Evolutionary conservation across 2,329 filamentous ascomycete species (phyloP).

Genomic region (Setomelanomma holmii): DNA sequence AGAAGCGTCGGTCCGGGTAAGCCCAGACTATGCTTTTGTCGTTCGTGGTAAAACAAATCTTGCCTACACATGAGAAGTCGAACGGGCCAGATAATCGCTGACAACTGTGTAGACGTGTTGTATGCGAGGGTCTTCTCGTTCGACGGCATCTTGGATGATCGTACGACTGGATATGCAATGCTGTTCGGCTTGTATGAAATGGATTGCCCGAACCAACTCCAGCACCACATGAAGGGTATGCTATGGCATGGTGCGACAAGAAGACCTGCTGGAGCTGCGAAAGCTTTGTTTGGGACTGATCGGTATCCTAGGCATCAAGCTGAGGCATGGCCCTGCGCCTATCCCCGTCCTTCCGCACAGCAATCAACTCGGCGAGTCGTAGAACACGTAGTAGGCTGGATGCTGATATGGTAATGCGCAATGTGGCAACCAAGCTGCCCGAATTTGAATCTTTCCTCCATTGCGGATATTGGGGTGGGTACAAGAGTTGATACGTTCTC

Average conservation of each 20-base stretch:
- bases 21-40: slow-evolving; percentile 6
- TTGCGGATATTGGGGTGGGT: too few relatives aligned
- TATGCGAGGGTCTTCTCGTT: slow-evolving; percentile 10
- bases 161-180: slow-evolving; percentile 8
- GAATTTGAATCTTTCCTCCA: too few relatives aligned
- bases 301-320: slow-evolving; percentile 4
- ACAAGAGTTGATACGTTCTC: too few relatives aligned
- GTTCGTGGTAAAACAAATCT: neutral
- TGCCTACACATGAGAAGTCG: neutral
- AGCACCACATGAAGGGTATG: slow-evolving; percentile 14
- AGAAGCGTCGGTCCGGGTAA: slow-evolving; percentile 5
- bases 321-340: neutral
- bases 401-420: too few relatives aligned
- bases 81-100: neutral
- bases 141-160: slow-evolving; percentile 7
- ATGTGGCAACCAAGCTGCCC: too few relatives aligned
- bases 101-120: slow-evolving; percentile 4
- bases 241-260: slow-evolving; percentile 9
- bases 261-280: slow-evolving; percentile 3
- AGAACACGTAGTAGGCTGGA: neutral
- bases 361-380: neutral
- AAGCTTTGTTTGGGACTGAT: slow-evolving; percentile 1
- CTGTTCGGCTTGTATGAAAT: slow-evolving; percentile 8
- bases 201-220: slow-evolving; percentile 9
- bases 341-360: neutral